Evolutionary conservation across 2,329 filamentous ascomycete species (phyloP).

Genomic region (Colletotrichum tanaceti): DNA sequence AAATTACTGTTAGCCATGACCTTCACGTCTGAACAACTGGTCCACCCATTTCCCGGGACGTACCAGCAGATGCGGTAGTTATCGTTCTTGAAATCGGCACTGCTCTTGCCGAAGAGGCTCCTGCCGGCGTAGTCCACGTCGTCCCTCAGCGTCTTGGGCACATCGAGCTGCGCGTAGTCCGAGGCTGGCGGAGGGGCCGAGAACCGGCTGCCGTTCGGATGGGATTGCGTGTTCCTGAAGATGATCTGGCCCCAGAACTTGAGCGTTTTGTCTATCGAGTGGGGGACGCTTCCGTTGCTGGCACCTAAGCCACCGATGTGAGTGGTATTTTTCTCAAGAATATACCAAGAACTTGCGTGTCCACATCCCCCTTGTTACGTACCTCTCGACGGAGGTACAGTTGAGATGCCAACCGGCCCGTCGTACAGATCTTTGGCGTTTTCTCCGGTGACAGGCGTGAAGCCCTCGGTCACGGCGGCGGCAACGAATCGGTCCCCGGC

Average conservation of each 20-base stretch:
- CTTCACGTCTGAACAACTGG: too few relatives aligned
- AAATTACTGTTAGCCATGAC: not conserved
- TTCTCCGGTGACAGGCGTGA: constrained; percentile 56
- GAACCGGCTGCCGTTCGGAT: constrained; percentile 57
- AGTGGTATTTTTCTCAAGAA: too few relatives aligned
- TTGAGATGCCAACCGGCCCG: constrained; percentile 55
- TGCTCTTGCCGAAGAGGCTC: constrained; percentile 64
- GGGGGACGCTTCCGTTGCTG: constrained; percentile 61
- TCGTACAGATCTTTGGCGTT: constrained; percentile 53
- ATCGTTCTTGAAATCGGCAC: constrained; percentile 62
- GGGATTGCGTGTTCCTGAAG: constrained; percentile 59
- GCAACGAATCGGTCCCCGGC: constrained; percentile 61
- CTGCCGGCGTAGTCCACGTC: constrained; percentile 63
- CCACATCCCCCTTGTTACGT: not conserved
- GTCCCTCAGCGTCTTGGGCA: constrained; percentile 58
- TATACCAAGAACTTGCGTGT: not conserved
- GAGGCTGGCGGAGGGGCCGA: constrained; percentile 60
- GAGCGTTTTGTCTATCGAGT: constrained; percentile 51
- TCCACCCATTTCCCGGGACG: not conserved
- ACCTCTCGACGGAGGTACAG: constrained; percentile 32
- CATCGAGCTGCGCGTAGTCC: constrained; percentile 67
- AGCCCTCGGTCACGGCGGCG: constrained; percentile 62
- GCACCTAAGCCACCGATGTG: constrained; percentile 8
- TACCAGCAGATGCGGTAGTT: constrained; percentile 69
- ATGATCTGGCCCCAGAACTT: constrained; percentile 65